phyloP scores from a whole-genome alignment of 176 grass and related monocot species.

The Triticum timopheevii region DNA sequence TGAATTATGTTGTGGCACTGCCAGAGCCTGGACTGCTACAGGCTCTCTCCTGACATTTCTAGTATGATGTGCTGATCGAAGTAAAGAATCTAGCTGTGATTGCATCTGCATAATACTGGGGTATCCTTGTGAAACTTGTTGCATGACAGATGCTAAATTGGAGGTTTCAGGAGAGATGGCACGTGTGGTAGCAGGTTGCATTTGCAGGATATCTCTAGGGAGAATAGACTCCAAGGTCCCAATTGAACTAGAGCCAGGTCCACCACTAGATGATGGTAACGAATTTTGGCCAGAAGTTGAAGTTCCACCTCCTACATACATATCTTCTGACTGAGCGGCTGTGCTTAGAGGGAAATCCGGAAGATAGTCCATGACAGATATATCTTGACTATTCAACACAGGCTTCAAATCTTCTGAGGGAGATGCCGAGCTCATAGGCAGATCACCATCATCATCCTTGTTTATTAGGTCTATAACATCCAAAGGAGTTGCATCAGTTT shows the following conservation, averaged over 20 bases:
- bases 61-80: conserved; percentile 37
- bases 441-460: conserved; percentile 46
- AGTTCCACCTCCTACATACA: conserved; percentile 24
- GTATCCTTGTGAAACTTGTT: conserved; percentile 33
- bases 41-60: conserved; percentile 60
- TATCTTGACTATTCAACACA: conserved; percentile 42
- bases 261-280: conserved; percentile 5
- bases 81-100: conserved; percentile 22
- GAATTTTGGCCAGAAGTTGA: conserved; percentile 39
- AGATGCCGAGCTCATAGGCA: conserved; percentile 28
- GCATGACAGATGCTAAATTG: conserved; percentile 25
- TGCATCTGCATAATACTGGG: conserved; percentile 28
- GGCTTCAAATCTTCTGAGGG: conserved; percentile 77
- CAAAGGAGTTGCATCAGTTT: conserved; percentile 27
- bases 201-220: conserved; percentile 48
- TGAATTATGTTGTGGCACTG: conserved; percentile 49
- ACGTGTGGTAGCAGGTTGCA: conserved; percentile 48
- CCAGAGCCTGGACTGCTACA: conserved; percentile 59
- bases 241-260: conserved; percentile 35
- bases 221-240: conserved; percentile 76
- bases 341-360: conserved; percentile 20
- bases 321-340: conserved; percentile 6
- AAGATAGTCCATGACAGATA: conserved; percentile 40
- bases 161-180: conserved; percentile 50
- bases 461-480: conserved; percentile 74